A percentile compares a stretch with the other conserved stretches of the same genome.
Conservation (phyloP, 1,139 yeast species). For the Nakaseomyces glabratus region DNA sequence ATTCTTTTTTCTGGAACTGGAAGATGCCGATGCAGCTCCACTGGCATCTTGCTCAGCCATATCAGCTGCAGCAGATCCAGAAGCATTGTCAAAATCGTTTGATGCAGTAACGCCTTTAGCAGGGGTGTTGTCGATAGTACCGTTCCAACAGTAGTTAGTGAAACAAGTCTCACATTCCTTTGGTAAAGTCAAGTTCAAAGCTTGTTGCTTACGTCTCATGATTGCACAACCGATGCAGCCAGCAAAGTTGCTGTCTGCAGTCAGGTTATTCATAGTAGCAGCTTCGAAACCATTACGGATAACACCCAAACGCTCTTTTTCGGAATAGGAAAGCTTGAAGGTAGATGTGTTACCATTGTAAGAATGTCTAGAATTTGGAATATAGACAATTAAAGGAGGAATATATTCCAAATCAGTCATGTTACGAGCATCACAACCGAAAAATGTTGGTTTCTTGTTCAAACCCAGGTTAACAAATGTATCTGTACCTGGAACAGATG, state of each 20-base stretch:
- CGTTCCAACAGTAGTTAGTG: conserved; percentile 73
- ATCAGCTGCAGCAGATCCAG: conserved; percentile 6
- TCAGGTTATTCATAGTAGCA: conserved; percentile 59
- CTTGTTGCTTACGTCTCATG: conserved; percentile 69
- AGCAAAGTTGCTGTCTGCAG: conserved; percentile 63
- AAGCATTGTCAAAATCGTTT: conserved; percentile 4
- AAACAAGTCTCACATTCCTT: conserved; percentile 69
- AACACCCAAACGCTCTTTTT: conserved; percentile 47
- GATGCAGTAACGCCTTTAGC: conserved; percentile 5
- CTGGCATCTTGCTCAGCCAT: conserved; percentile 23
- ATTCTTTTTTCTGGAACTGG: conserved; percentile 7
- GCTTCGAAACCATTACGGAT: conserved; percentile 73
- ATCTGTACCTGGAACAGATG: conserved; percentile 65
- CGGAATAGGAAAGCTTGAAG: conserved; percentile 50
- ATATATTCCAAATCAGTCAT: conserved; percentile 42
- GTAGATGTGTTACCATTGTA: conserved; percentile 64
- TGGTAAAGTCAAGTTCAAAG: conserved; percentile 50
- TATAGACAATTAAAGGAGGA: conserved; percentile 70
- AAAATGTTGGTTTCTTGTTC: conserved; percentile 59
- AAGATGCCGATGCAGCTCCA: conserved; percentile 4
- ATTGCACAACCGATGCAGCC: conserved; percentile 85
- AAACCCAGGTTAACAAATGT: conserved; percentile 52
- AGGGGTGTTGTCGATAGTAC: conserved; percentile 26
- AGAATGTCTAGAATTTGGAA: conserved; percentile 67
- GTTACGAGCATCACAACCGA: conserved; percentile 70